Percentiles rank a stretch among this genome's conserved stretches.
phyloP scores from a whole-genome alignment of 1,139 yeast genomes.

The Pichia sp. region DNA sequence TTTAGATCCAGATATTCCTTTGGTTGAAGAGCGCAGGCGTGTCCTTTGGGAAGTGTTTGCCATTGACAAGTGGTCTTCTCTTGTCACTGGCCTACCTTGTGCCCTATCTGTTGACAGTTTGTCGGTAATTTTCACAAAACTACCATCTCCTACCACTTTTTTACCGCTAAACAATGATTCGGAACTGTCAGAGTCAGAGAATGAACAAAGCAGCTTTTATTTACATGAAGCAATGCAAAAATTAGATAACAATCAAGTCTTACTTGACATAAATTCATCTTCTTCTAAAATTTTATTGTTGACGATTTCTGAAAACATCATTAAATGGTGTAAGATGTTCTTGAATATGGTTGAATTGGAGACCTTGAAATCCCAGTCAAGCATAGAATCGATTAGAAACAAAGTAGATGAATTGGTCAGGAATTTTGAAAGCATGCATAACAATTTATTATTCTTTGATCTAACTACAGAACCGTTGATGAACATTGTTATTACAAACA shows the following conservation, averaged over 20 bases:
- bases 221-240: slow-evolving; percentile 31
- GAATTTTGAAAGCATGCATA: slow-evolving; percentile 27
- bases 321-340: slow-evolving; percentile 31
- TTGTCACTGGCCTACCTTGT: slow-evolving; percentile 31
- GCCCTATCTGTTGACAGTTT: slow-evolving; percentile 27
- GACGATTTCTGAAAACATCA: slow-evolving; percentile 29
- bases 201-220: slow-evolving; percentile 19
- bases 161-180: slow-evolving; percentile 19
- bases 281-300: slow-evolving; percentile 28
- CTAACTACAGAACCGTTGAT: slow-evolving; percentile 25
- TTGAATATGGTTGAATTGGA: slow-evolving; percentile 27
- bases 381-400: slow-evolving; percentile 19
- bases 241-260: slow-evolving; percentile 27
- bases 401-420: slow-evolving; percentile 28
- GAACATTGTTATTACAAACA: slow-evolving; percentile 26
- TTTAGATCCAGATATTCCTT: slow-evolving; percentile 25
- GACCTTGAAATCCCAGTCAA: slow-evolving; percentile 21
- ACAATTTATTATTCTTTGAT: slow-evolving; percentile 29
- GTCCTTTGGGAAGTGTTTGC: slow-evolving; percentile 31
- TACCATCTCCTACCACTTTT: slow-evolving; percentile 31
- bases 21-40: slow-evolving; percentile 28
- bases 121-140: slow-evolving; percentile 27
- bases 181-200: slow-evolving; percentile 3
- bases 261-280: slow-evolving; percentile 26
- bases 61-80: slow-evolving; percentile 30